phyloP scores from a whole-genome alignment of 805 yeast genomes.

The Sungouiella thailandica region DNA sequence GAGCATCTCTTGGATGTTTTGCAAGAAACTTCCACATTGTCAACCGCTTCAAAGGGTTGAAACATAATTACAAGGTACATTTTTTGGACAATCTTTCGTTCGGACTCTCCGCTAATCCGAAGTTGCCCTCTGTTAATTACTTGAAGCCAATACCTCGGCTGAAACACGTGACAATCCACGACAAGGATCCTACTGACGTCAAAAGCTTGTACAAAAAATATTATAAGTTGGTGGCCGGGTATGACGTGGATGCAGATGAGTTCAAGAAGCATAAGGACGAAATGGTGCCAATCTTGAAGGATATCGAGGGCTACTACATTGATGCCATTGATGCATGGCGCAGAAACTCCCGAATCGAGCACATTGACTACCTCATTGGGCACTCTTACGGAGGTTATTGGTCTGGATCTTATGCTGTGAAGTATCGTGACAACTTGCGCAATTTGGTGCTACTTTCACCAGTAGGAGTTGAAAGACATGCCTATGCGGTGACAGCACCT shows the following conservation, averaged over 20 bases:
- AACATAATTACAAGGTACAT: conserved; percentile 41
- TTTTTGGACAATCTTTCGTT: conserved; percentile 46
- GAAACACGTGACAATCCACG: conserved; percentile 22
- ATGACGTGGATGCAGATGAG: conserved; percentile 20
- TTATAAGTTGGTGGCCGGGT: conserved; percentile 36
- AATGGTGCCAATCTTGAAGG: conserved; percentile 34
- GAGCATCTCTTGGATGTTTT: conserved; percentile 53
- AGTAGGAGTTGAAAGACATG: conserved; percentile 70
- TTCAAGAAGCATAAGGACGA: conserved; percentile 27
- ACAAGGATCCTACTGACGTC: conserved; percentile 22
- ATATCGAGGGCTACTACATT: conserved; percentile 52
- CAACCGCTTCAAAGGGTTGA: conserved; percentile 21
- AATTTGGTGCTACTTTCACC: conserved; percentile 65
- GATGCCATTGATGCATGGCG: conserved; percentile 68
- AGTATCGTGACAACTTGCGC: conserved; percentile 49
- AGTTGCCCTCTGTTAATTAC: conserved; percentile 9
- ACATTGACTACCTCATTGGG: conserved; percentile 59
- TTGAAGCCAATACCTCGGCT: conserved; percentile 17
- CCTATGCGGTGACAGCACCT: conserved; percentile 52
- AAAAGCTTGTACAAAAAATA: conserved; percentile 33
- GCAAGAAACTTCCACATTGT: conserved; percentile 47
- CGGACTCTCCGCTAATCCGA: conserved; percentile 50
- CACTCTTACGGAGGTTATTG: conserved; percentile 81
- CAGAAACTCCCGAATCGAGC: conserved; percentile 37
- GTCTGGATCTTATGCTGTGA: conserved; percentile 57